A percentile compares a stretch with the other conserved stretches of the same genome.
Conservation (phyloP, 2,329 filamentous ascomycete genomes). For the Rosellinia necatrix region DNA sequence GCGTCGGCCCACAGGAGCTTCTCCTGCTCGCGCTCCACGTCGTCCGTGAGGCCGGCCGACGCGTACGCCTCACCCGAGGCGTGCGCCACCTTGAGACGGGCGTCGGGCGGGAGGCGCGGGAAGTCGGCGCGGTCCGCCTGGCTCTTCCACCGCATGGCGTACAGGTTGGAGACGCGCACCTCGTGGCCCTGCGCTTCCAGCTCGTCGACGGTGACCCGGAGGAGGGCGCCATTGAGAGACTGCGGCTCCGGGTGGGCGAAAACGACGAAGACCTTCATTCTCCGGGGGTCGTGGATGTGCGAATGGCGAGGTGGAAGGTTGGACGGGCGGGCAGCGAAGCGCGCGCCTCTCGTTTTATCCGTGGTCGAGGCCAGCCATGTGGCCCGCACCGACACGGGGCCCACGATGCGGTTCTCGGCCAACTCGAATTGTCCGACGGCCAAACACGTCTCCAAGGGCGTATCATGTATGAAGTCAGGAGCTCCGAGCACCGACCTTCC, state of each 20-base stretch:
- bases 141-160: slow-evolving; percentile 15
- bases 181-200: slow-evolving; percentile 6
- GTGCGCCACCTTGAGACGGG: slow-evolving; percentile 5
- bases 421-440: too few relatives aligned
- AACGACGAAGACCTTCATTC: slow-evolving; percentile 14
- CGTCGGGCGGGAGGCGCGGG: neutral
- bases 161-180: slow-evolving; percentile 5
- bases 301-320: too few relatives aligned
- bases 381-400: too few relatives aligned
- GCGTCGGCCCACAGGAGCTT: slow-evolving; percentile 12
- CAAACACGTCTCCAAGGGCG: too few relatives aligned
- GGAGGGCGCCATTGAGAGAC: slow-evolving; percentile 10
- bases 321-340: too few relatives aligned
- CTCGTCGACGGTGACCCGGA: neutral
- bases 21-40: slow-evolving; percentile 11
- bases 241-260: slow-evolving; percentile 13
- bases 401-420: too few relatives aligned
- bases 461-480: too few relatives aligned
- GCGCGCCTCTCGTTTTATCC: too few relatives aligned
- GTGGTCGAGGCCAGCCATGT: too few relatives aligned
- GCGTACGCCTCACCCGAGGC: slow-evolving; percentile 4
- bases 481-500: too few relatives aligned
- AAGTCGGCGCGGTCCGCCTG: slow-evolving; percentile 11
- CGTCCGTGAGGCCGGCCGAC: slow-evolving; percentile 1
- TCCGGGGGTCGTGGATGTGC: too few relatives aligned